Conservation (phyloP, 371 early-diverging fungal species). For the Gilbertella persicaria region DNA sequence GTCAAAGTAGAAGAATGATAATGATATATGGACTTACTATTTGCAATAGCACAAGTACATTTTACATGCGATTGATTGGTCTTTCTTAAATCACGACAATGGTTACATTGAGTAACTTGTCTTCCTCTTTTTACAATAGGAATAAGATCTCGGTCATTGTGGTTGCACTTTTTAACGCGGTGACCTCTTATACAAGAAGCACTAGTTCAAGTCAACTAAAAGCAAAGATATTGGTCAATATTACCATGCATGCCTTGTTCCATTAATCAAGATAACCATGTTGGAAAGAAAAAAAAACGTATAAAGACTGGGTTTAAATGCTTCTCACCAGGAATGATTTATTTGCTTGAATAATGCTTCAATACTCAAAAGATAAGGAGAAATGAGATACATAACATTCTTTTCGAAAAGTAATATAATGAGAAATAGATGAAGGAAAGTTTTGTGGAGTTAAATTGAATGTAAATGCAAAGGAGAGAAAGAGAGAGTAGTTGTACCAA, state of each 20-base stretch:
- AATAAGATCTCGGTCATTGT: conserved; percentile 24
- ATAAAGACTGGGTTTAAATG: too few relatives aligned
- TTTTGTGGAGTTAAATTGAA: too few relatives aligned
- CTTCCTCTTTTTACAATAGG: conserved; percentile 33
- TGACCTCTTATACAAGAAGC: conserved; percentile 40
- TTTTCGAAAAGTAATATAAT: too few relatives aligned
- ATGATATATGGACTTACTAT: conserved; percentile 16
- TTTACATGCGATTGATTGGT: conserved; percentile 36
- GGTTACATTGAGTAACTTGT: conserved; percentile 37
- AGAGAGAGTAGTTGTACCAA: too few relatives aligned
- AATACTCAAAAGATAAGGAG: too few relatives aligned
- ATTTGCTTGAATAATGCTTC: too few relatives aligned
- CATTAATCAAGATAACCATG: conserved; percentile 30
- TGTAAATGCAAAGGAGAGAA: too few relatives aligned
- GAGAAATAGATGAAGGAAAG: too few relatives aligned
- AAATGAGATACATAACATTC: too few relatives aligned
- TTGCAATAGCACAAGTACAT: conserved; percentile 37
- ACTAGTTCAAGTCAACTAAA: conserved; percentile 6
- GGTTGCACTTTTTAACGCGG: conserved; percentile 36
- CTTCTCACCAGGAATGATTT: too few relatives aligned
- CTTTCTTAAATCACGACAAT: conserved; percentile 33
- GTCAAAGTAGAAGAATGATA: background rate
- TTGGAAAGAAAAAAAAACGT: background rate
- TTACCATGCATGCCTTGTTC: conserved; percentile 37
- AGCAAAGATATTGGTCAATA: background rate